Percentiles rank a stretch among this genome's conserved stretches.
Conservation (phyloP, 495 filamentous ascomycete species). For the Podospora bellae-mahoneyi region DNA sequence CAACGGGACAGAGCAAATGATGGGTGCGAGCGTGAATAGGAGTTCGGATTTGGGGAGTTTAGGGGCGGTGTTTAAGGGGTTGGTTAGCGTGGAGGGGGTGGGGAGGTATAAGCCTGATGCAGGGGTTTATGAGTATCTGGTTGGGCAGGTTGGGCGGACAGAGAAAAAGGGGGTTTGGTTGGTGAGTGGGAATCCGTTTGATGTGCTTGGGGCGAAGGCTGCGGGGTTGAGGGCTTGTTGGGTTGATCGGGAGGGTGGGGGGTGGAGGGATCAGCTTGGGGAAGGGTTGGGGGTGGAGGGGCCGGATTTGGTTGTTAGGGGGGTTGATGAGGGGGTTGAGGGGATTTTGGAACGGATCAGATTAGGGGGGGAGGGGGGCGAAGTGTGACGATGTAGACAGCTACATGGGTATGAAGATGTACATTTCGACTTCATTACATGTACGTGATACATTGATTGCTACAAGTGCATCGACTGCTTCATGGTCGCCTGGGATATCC, state of each 20-base stretch:
- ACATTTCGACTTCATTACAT: too few species aligned
- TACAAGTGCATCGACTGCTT: too few species aligned
- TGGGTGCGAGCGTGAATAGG: not conserved
- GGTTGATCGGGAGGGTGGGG: slow-evolving; percentile 58
- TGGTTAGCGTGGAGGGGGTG: not conserved
- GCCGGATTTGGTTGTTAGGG: slow-evolving; percentile 46
- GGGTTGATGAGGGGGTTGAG: slow-evolving; percentile 50
- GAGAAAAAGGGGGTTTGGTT: slow-evolving; percentile 59
- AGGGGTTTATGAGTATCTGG: not conserved
- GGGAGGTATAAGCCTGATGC: not conserved
- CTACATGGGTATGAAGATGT: too few species aligned
- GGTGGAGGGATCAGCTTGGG: slow-evolving; percentile 51
- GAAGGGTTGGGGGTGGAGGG: slow-evolving; percentile 36
- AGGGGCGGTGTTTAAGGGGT: not conserved
- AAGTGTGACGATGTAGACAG: too few species aligned
- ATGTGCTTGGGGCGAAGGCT: slow-evolving; percentile 57
- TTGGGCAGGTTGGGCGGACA: slow-evolving; percentile 38
- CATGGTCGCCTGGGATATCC: too few species aligned
- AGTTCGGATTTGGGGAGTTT: not conserved
- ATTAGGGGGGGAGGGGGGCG: too few species aligned
- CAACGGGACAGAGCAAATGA: not conserved
- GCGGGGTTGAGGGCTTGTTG: slow-evolving; percentile 63
- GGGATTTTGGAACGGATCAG: slow-evolving; percentile 30
- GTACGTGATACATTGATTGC: too few species aligned
- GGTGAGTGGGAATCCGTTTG: slow-evolving; percentile 76